Conservation (phyloP, 768 basidiomycete genomes). For the Collybia sp. region DNA sequence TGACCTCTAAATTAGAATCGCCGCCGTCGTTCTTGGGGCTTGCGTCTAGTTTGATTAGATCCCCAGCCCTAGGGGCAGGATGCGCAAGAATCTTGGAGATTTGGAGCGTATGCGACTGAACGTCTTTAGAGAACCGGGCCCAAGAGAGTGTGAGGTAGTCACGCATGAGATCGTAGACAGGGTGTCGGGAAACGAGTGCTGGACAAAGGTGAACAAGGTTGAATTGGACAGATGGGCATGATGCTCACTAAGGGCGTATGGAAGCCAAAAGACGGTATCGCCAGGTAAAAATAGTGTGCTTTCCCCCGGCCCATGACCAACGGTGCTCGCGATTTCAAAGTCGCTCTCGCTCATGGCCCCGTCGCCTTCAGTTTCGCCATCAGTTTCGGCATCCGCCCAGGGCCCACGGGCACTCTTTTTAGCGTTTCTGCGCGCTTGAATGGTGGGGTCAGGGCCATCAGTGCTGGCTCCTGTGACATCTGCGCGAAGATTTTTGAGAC, state of each 20-base stretch:
- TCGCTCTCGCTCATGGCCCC: slow-evolving; percentile 84
- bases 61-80: slow-evolving; percentile 83
- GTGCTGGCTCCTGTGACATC: slow-evolving; percentile 41
- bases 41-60: slow-evolving; percentile 82
- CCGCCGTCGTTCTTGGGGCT: slow-evolving; percentile 56
- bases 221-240: slow-evolving; percentile 5
- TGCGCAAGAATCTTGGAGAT: slow-evolving; percentile 86
- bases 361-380: slow-evolving; percentile 71
- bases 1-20: slow-evolving; percentile 66
- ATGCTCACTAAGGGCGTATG: slow-evolving; percentile 80
- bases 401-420: slow-evolving; percentile 62
- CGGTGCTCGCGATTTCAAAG: slow-evolving; percentile 75
- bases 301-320: slow-evolving; percentile 80
- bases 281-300: slow-evolving; percentile 86
- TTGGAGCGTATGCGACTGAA: slow-evolving; percentile 87
- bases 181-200: slow-evolving; percentile 88
- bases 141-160: slow-evolving; percentile 95
- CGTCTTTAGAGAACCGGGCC: slow-evolving; percentile 93
- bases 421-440: slow-evolving; percentile 52
- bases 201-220: slow-evolving; percentile 7
- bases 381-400: slow-evolving; percentile 72
- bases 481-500: slow-evolving; percentile 60
- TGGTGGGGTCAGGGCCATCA: slow-evolving; percentile 47
- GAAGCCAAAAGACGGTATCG: slow-evolving; percentile 93
- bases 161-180: slow-evolving; percentile 92